Conservation (phyloP, 1,139 yeast species). For the Pichia terricola region DNA sequence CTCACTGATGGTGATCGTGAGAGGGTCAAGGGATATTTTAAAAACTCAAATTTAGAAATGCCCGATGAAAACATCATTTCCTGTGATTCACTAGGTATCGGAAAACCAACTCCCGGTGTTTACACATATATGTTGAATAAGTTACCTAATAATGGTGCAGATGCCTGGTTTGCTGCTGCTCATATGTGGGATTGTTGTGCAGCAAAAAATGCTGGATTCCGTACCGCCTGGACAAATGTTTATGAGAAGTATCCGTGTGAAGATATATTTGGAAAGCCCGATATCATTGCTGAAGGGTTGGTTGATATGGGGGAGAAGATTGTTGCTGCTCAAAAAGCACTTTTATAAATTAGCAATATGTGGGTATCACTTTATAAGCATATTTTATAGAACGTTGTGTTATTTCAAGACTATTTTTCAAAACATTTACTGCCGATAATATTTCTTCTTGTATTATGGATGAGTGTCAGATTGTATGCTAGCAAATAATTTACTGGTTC, state of each 20-base stretch:
- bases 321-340: constrained; percentile 15
- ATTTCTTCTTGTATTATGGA: too few relatives aligned
- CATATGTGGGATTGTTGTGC: constrained; percentile 24
- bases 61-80: constrained; percentile 18
- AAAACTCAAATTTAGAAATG: constrained; percentile 17
- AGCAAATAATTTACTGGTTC: too few relatives aligned
- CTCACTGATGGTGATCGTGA: constrained; percentile 20
- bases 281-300: constrained; percentile 19
- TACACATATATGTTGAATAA: constrained; percentile 19
- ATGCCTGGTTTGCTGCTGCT: constrained; percentile 20
- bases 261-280: constrained; percentile 20
- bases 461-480: too few relatives aligned
- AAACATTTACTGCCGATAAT: too few relatives aligned
- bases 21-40: constrained; percentile 19
- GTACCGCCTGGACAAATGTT: constrained; percentile 22
- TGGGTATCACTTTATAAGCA: neutral
- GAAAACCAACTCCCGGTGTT: constrained; percentile 20
- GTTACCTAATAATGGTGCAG: constrained; percentile 21
- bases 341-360: neutral
- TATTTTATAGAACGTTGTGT: neutral
- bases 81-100: constrained; percentile 21
- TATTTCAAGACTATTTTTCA: too few relatives aligned
- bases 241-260: constrained; percentile 20
- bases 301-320: constrained; percentile 20
- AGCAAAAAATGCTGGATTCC: constrained; percentile 20